Evolutionary conservation across 176 grass and related monocot genomes (phyloP), one percentile per base, ranked within the genome.

Genomic region (Rhynchospora tenuis): DNA sequence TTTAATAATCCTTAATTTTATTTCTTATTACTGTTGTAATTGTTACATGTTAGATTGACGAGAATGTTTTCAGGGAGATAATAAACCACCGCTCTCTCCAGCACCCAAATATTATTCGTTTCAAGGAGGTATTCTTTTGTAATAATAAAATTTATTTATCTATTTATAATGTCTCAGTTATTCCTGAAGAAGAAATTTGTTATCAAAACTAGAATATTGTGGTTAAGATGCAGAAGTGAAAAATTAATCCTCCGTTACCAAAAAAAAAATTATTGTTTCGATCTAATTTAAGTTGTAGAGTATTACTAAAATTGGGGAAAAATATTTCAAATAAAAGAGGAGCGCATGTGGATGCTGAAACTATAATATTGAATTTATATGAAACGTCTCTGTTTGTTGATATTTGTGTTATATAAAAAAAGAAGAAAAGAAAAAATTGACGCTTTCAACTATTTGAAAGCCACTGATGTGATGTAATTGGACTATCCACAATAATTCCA

Each of bases 51-150:
- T 48, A 94, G 91, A 97, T 97, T 87, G 94, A 97, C 84, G 91
- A 92, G 90, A 93, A 94, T 46, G 94, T 97, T 23, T 91, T 90
- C 88, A 83, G 94, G 0, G 94, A 97, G 88, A 97, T 97, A 72
- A 89, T 97, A 6, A 97, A 97, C 86, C 94, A 97, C 88, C 84
- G 94, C 0, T 86, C 94, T 28, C 86, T 97, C 0, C 91, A 87
- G 1, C 94, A 97, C 84, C 94, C 91, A 4, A 94, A 97, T 87
- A 97, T 97, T 73, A 89, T 97, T 78, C 88, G 94, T 0, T 97
- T 97, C 89, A 94, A 89, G 84, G 94, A 97, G 91, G 94, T 89
- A 69, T 59, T 46, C 13, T 3, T 75, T 13, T 52, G 16, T 54
- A 27, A n/a, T 77, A 52, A 72, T 63, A 23, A 8, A 42, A 43